Evolutionary conservation across 164 flowering plant genomes (phyloP), one percentile per base, ranked within the genome.

Genomic region (Vitis riparia): DNA sequence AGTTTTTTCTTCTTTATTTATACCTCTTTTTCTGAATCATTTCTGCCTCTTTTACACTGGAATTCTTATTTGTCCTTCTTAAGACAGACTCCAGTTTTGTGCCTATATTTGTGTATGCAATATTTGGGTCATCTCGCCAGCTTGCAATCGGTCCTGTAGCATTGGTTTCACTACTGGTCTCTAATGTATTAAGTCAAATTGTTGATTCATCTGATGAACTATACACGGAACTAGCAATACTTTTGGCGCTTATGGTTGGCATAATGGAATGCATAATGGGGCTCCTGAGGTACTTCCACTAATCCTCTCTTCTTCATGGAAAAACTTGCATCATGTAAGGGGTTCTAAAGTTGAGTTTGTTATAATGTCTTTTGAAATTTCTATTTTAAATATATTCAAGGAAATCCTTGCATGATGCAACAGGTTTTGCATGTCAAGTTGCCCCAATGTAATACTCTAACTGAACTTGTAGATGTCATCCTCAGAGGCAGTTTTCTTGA

Each of bases 111-210:
- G 84, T 96, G 37, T 96, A 96, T 82, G 94, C 91, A 47, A 76
- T 93, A 75, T 95, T 95, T 77, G 99, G 98, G 51, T 95, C 99
- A 23, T 95, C 99, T 65, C 91, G 98, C 13, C 99, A 93, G 84
- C 97, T 95, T 79, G 99, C 99, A 57, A 82, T 93, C 77, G 99
- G 99, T 79, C 99, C 99, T 0, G 99, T 96, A 29, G 99, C 99
- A 55, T 80, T 93, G 88, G 92, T 89, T 75, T 93, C 98, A 68
- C 95, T 96, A 52, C 81, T 96, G 83, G 97, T 91, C 53, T 93
- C 99, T 29, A 96, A 96, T 81, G 92, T 91, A 48, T 77, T 96
- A 69, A 69, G 91, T 52, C 74, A 72, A 65, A 88, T 95, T 67
- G 89, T 79, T 79, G 91, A 90, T 80, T 74, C 97, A 58, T 76